These are phyloP conservation scores for Nevesoporus exiguus DNA, from an alignment of 768 basidiomycete species.

Conservation along the genomic window DNA sequence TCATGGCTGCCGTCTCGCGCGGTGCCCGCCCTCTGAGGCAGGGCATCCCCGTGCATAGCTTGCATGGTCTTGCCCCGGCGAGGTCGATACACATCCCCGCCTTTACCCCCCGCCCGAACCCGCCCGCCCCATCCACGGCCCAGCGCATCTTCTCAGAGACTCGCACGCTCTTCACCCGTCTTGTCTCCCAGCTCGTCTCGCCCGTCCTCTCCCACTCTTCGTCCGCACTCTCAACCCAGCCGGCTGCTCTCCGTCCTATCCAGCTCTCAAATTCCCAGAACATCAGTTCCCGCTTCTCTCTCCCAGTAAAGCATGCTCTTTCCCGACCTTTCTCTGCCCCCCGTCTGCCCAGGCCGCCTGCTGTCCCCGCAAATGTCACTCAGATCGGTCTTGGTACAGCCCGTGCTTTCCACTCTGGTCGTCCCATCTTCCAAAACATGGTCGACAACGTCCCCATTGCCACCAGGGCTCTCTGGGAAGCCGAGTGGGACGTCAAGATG, in stretches of 20 bases:
- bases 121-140: slow-evolving; percentile 23
- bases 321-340: slow-evolving; percentile 42
- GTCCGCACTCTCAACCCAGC: slow-evolving; percentile 9
- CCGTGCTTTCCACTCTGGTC: slow-evolving; percentile 68
- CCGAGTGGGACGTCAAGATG: slow-evolving; percentile 61
- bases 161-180: slow-evolving; percentile 50
- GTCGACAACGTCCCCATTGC: slow-evolving; percentile 79
- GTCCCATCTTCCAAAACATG: slow-evolving; percentile 77
- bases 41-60: slow-evolving; percentile 16
- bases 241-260: slow-evolving; percentile 11
- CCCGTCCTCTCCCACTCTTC: slow-evolving; percentile 43
- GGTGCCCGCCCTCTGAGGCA: slow-evolving; percentile 26
- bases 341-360: slow-evolving; percentile 56
- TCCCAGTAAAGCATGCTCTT: slow-evolving; percentile 52
- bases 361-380: slow-evolving; percentile 46
- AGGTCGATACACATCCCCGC: slow-evolving; percentile 48
- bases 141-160: slow-evolving; percentile 52
- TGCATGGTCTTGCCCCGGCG: slow-evolving; percentile 2
- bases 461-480: slow-evolving; percentile 69
- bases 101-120: slow-evolving; percentile 22
- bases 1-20: slow-evolving; percentile 27
- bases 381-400: slow-evolving; percentile 77
- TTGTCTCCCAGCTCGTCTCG: slow-evolving; percentile 55
- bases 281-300: slow-evolving; percentile 56
- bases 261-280: slow-evolving; percentile 34